Evolutionary conservation across 176 grass and related monocot species (phyloP).

Genomic region (Miscanthus lutarioriparius): DNA sequence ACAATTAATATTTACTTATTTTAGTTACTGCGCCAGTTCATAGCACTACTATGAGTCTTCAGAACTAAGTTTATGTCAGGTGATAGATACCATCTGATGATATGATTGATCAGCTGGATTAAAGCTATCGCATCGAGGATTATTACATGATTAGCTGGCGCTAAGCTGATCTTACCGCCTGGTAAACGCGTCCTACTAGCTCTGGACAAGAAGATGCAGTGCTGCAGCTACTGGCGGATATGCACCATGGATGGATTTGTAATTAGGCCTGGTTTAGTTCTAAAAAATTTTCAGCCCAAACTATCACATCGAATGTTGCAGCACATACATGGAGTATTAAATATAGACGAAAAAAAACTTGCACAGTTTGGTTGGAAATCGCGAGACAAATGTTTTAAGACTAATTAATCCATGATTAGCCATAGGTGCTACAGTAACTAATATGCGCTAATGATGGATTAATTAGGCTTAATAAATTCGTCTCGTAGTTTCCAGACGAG

Average conservation of each 20-base stretch:
- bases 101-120: not conserved
- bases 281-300: too few species aligned
- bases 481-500: too few species aligned
- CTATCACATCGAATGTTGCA: too few species aligned
- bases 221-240: not conserved
- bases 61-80: slow-evolving; percentile 24
- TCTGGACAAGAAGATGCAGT: not conserved
- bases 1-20: slow-evolving; percentile 1
- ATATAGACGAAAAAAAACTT: too few species aligned
- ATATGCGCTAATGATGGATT: too few species aligned
- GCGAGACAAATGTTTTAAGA: too few species aligned
- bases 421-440: too few species aligned
- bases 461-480: too few species aligned
- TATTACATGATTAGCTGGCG: slow-evolving; percentile 25
- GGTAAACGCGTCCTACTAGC: not conserved
- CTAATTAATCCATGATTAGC: too few species aligned
- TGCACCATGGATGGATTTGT: not conserved
- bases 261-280: too few species aligned
- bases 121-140: not conserved
- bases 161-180: slow-evolving; percentile 21
- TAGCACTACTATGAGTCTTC: not conserved
- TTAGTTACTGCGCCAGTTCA: not conserved
- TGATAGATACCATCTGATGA: slow-evolving; percentile 24
- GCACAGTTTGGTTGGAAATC: too few species aligned
- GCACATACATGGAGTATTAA: too few species aligned